Evolutionary conservation across 1,284 basidiomycete species (phyloP).

Genomic region (Moesziomyces aphidis): DNA sequence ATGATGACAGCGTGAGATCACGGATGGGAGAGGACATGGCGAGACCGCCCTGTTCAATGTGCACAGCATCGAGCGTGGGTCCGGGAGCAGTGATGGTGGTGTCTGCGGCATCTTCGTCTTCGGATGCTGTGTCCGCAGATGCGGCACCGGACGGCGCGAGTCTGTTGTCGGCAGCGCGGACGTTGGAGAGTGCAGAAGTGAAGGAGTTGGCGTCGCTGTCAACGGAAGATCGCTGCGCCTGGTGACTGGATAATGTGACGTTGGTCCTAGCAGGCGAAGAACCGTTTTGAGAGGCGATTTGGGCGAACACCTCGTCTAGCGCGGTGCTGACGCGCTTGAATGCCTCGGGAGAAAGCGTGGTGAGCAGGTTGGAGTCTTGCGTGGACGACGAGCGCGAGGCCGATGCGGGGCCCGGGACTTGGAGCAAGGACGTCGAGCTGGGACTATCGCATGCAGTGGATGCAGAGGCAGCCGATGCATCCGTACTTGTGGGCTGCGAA

Average conservation of each 20-base stretch:
- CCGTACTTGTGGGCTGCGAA: neutral
- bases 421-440: constrained; percentile 2
- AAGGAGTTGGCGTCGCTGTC: constrained; percentile 54
- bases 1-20: neutral
- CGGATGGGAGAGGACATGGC: constrained; percentile 11
- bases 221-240: constrained; percentile 23
- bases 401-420: constrained; percentile 7
- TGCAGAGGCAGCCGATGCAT: neutral
- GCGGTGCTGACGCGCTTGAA: constrained; percentile 63
- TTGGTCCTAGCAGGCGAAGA: constrained; percentile 4
- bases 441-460: neutral
- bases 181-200: constrained; percentile 43
- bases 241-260: constrained; percentile 2
- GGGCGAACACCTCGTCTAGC: constrained; percentile 57
- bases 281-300: constrained; percentile 41
- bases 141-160: neutral
- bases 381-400: constrained; percentile 11
- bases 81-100: constrained; percentile 9
- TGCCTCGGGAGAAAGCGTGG: constrained; percentile 54
- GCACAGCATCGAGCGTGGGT: constrained; percentile 12
- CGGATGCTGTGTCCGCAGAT: neutral
- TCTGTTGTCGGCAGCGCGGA: constrained; percentile 9
- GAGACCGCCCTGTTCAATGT: constrained; percentile 16
- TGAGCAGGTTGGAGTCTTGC: constrained; percentile 38
- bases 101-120: constrained; percentile 15